These are phyloP conservation scores for Phytophthora cactorum DNA, from an alignment of 352 stramenopile species.

Conservation along the genomic window DNA sequence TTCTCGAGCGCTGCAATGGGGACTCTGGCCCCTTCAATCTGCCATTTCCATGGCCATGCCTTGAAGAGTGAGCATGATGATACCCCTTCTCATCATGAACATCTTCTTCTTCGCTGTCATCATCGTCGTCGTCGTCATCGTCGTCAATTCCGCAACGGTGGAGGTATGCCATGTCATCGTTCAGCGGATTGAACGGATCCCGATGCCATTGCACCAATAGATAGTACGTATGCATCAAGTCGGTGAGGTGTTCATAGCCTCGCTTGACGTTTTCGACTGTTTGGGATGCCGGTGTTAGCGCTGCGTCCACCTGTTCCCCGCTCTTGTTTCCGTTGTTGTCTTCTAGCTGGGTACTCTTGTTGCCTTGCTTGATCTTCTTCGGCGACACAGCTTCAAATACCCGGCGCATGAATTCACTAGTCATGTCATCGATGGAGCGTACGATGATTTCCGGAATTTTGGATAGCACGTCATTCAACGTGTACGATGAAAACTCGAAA, in stretches of 20 bases:
- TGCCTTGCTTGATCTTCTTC: constrained; percentile 40
- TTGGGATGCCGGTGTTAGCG: constrained; percentile 33
- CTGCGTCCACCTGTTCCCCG: constrained; percentile 17
- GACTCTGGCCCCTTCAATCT: constrained; percentile 26
- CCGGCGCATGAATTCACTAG: constrained; percentile 49
- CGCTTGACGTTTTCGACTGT: constrained; percentile 66
- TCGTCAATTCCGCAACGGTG: constrained; percentile 86
- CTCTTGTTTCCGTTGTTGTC: constrained; percentile 33
- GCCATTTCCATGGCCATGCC: constrained; percentile 10
- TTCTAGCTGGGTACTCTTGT: constrained; percentile 1
- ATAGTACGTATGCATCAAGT: constrained; percentile 91
- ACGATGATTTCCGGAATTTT: constrained; percentile 85
- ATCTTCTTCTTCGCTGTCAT: constrained; percentile 62
- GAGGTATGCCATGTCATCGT: constrained; percentile 74
- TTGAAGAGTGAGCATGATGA: constrained; percentile 29
- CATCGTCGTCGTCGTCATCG: constrained; percentile 78
- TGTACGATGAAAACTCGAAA: constrained; percentile 80
- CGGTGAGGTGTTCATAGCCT: constrained; percentile 72
- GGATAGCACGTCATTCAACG: constrained; percentile 68
- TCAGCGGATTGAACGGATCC: constrained; percentile 81
- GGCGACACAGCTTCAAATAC: constrained; percentile 54
- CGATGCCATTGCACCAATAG: constrained; percentile 90
- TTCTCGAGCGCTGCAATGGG: constrained; percentile 41
- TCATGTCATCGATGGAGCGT: constrained; percentile 77
- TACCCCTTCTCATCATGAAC: constrained; percentile 48